A percentile compares a stretch with the other conserved stretches of the same genome.
These are phyloP conservation scores for Besnoitia besnoiti DNA, from an alignment of 169 alveolate species.

Conservation along the genomic window DNA sequence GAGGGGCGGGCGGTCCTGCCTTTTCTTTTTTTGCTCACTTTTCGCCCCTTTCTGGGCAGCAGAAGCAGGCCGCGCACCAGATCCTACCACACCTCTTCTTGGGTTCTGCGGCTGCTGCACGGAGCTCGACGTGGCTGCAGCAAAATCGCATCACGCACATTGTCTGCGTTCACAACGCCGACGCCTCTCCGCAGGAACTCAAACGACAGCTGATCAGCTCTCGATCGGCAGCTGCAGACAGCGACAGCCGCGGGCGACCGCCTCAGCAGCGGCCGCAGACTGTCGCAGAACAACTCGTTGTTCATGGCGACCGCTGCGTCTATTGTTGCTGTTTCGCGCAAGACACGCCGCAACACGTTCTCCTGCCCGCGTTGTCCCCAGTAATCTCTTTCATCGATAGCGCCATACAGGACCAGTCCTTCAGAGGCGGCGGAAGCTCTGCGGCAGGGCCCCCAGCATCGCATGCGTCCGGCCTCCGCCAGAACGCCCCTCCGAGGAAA, in stretches of 20 bases:
- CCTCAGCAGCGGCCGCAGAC: background rate
- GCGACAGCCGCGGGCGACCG: too few relatives aligned
- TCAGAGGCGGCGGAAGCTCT: slow-evolving; percentile 16
- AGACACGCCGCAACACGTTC: slow-evolving; percentile 33
- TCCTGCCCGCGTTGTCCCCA: background rate
- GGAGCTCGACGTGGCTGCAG: slow-evolving; percentile 29
- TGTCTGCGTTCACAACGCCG: slow-evolving; percentile 26
- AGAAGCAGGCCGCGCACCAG: slow-evolving; percentile 38
- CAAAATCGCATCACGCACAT: slow-evolving; percentile 27
- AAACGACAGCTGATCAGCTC: background rate
- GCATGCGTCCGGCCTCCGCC: background rate
- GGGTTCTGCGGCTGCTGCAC: slow-evolving; percentile 32
- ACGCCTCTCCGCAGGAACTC: slow-evolving; percentile 8
- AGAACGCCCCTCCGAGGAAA: background rate
- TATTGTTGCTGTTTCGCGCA: slow-evolving; percentile 42
- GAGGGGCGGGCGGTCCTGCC: background rate
- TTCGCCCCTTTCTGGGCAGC: slow-evolving; percentile 24
- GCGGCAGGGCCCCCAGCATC: background rate
- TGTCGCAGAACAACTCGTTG: slow-evolving; percentile 28
- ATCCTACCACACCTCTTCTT: slow-evolving; percentile 25
- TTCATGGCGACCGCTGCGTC: slow-evolving; percentile 18
- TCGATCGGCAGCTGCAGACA: background rate
- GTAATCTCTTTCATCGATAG: background rate
- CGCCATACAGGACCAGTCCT: slow-evolving; percentile 7
- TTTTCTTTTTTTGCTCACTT: slow-evolving; percentile 32